Percentiles rank a stretch among this genome's conserved stretches.
phyloP scores from a whole-genome alignment of 2,329 filamentous ascomycete species.

The Fusarium dimerum region DNA sequence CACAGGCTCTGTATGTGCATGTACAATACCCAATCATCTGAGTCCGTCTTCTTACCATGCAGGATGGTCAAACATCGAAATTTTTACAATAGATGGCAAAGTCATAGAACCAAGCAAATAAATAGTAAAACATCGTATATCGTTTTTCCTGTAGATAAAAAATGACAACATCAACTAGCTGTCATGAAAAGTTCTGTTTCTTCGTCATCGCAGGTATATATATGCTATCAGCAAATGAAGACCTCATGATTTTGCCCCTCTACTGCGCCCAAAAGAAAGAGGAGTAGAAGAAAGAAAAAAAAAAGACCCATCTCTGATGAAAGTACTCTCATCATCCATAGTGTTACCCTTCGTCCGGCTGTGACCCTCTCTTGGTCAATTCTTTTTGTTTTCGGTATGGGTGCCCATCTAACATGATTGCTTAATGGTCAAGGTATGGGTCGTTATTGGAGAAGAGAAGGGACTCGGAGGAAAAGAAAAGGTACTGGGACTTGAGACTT shows the following conservation, averaged over 20 bases:
- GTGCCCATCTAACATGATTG: neutral
- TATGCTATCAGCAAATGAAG: neutral
- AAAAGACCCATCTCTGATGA: too few relatives aligned
- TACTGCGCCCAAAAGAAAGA: neutral
- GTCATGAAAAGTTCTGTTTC: too few relatives aligned
- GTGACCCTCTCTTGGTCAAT: neutral
- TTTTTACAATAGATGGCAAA: neutral
- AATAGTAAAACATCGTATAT: neutral
- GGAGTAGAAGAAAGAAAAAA: neutral
- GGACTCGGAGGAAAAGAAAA: neutral
- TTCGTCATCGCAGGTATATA: neutral
- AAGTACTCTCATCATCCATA: neutral
- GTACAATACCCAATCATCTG: neutral
- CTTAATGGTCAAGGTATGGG: neutral
- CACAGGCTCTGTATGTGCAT: neutral
- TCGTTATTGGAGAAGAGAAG: neutral
- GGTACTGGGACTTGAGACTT: neutral
- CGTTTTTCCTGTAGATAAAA: neutral
- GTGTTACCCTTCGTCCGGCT: neutral
- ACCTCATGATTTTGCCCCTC: neutral
- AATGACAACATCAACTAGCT: too few relatives aligned
- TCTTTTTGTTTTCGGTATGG: neutral
- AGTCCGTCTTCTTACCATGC: neutral
- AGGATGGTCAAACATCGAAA: neutral
- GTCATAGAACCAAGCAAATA: neutral